Base-by-base conservation (phyloP, 2,329 filamentous ascomycete genomes). In the Calcarisporium arbuscula region DNA sequence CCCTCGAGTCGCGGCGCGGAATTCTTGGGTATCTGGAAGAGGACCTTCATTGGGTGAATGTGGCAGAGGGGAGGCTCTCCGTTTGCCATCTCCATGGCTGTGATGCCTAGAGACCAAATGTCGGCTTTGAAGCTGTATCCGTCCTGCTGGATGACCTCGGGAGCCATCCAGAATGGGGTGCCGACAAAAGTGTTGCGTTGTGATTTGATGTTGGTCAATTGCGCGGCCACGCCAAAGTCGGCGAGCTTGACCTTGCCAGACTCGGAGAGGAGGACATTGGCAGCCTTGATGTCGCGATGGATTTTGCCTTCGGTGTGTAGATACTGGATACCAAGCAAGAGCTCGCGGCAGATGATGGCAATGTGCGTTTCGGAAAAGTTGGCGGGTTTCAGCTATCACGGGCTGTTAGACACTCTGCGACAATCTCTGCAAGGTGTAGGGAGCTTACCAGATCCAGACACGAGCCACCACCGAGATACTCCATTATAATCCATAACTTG, bases 401-500 rank as follows among this genome's bases (percentile, higher is more conserved):
- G 28, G 28, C n/a, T 21, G 8, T 20, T 31, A 56, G 66, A 48
- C 64, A 61, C 41, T 36, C n/a, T 16, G 28, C 28, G 20, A 35
- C 30, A 34, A 28, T 6, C 15, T 17, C 19, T 11, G 28, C 9
- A n/a, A 31, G 6, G 27, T 4, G 8, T 15, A 18, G 7, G 30
- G 12, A 27, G 21, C 70, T 51, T 74, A 94, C 85, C 68, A 98
- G 61, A 58, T 98, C 92, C 45, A 95, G 72, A 57, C 92, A 95
- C 14, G 92, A 96, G 26, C 92, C 92, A 44, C 92, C 92, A 6
- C 92, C 92, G 9, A 98, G 68, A 54, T 84, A 98, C 61, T 98
- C 92, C 92, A 98, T 98, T 39, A 96, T 87, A 54, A 98, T 98
- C 92, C 92, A 98, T 68, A 98, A 68, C 64, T 96, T 98, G 57